These are phyloP conservation scores for Mucor lusitanicus DNA, from an alignment of 371 early-diverging fungal genomes.

Conservation along the genomic window DNA sequence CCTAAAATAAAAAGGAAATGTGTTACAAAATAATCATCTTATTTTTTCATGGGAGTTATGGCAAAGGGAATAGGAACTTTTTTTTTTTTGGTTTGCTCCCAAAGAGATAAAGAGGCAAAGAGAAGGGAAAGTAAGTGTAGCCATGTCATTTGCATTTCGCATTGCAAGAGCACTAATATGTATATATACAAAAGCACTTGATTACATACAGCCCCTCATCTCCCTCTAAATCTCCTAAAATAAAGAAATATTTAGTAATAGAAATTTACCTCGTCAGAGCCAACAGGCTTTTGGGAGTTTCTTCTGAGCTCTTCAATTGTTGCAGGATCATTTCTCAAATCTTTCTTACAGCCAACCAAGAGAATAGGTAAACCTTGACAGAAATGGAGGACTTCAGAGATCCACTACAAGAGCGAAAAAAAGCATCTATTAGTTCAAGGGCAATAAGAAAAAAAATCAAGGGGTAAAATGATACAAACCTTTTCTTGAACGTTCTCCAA, in stretches of 20 bases:
- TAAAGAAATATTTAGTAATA: background rate
- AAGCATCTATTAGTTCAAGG: background rate
- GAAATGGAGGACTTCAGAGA: constrained; percentile 89
- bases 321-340: constrained; percentile 82
- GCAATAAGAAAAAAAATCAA: constrained; percentile 6
- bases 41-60: background rate
- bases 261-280: constrained; percentile 69
- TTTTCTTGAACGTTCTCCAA: constrained; percentile 93
- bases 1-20: constrained; percentile 37
- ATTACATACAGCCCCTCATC: background rate
- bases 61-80: background rate
- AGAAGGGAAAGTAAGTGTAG: background rate
- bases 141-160: background rate
- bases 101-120: background rate
- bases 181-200: background rate
- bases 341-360: constrained; percentile 91
- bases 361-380: constrained; percentile 88
- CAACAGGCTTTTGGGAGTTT: constrained; percentile 81
- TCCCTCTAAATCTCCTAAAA: background rate
- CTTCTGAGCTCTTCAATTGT: constrained; percentile 79
- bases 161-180: background rate
- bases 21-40: constrained; percentile 11
- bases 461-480: constrained; percentile 35
- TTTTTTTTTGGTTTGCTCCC: background rate
- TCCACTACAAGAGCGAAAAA: constrained; percentile 61